These are phyloP conservation scores for Cladosporium halotolerans DNA, from an alignment of 2,329 filamentous ascomycete species.

Conservation along the genomic window DNA sequence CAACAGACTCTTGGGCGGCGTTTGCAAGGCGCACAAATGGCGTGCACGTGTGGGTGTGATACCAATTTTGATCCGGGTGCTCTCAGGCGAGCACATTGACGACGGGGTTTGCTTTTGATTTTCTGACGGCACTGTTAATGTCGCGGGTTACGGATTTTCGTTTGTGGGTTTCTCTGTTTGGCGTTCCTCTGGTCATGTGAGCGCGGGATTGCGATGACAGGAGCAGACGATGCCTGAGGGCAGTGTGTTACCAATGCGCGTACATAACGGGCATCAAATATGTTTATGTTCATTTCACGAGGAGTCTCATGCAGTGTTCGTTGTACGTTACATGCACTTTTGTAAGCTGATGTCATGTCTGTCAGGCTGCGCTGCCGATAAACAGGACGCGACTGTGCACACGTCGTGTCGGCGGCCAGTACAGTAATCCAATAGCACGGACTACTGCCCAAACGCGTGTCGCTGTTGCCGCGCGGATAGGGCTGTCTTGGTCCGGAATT, in stretches of 20 bases:
- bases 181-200: constrained; percentile 6
- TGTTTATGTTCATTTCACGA: constrained; percentile 8
- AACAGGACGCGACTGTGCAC: no score
- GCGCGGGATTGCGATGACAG: constrained; percentile 11
- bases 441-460: not conserved
- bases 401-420: no score
- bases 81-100: constrained; percentile 5
- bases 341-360: not conserved
- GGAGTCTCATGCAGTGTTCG: not conserved
- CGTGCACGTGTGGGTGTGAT: constrained; percentile 8
- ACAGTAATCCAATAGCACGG: not conserved
- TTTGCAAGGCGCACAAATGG: constrained; percentile 4
- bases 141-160: constrained; percentile 1
- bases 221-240: constrained; percentile 8
- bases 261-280: constrained; percentile 9
- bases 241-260: constrained; percentile 7
- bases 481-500: not conserved
- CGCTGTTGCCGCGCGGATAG: not conserved
- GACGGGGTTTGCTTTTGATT: not conserved
- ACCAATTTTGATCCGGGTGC: constrained; percentile 6
- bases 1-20: not conserved
- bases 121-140: constrained; percentile 6
- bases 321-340: not conserved
- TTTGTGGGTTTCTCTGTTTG: not conserved
- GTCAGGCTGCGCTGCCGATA: no score